phyloP scores from a whole-genome alignment of 805 yeast genomes.

The Saturnispora sekii region DNA sequence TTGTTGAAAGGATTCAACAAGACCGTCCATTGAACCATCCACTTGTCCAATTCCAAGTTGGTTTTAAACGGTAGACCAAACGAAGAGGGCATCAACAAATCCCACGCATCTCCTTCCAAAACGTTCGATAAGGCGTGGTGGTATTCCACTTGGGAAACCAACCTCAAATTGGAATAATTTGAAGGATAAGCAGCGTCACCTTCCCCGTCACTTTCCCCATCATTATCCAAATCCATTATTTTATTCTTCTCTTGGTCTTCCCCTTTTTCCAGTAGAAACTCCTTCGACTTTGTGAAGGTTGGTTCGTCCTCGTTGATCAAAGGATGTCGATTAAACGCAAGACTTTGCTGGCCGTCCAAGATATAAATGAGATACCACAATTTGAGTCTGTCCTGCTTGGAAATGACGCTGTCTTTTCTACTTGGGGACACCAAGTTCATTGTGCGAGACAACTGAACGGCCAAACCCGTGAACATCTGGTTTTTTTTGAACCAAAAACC shows the following conservation, averaged over 20 bases:
- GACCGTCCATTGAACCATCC: constrained; percentile 80
- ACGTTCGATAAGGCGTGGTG: constrained; percentile 54
- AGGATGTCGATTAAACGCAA: constrained; percentile 49
- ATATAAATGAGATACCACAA: constrained; percentile 60
- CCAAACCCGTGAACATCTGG: constrained; percentile 57
- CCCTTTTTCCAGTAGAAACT: constrained; percentile 23
- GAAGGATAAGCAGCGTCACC: constrained; percentile 5
- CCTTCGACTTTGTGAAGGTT: constrained; percentile 33
- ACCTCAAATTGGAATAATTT: constrained; percentile 39
- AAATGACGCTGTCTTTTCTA: constrained; percentile 2
- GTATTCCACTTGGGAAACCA: constrained; percentile 59
- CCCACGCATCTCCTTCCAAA: constrained; percentile 53
- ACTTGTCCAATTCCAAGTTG: constrained; percentile 57
- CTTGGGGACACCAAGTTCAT: constrained; percentile 32
- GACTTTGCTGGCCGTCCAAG: constrained; percentile 60
- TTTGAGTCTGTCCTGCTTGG: constrained; percentile 37
- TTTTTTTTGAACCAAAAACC: constrained; percentile 62
- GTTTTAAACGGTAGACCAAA: constrained; percentile 63
- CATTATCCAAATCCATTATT: not conserved
- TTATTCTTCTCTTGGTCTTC: not conserved
- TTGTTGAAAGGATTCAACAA: constrained; percentile 47
- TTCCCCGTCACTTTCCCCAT: constrained; percentile 2
- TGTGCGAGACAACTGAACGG: constrained; percentile 54
- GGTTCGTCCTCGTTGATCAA: constrained; percentile 40
- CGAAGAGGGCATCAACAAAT: constrained; percentile 44